Conservation (phyloP, 2,329 filamentous ascomycete species). For the Zalaria obscura region DNA sequence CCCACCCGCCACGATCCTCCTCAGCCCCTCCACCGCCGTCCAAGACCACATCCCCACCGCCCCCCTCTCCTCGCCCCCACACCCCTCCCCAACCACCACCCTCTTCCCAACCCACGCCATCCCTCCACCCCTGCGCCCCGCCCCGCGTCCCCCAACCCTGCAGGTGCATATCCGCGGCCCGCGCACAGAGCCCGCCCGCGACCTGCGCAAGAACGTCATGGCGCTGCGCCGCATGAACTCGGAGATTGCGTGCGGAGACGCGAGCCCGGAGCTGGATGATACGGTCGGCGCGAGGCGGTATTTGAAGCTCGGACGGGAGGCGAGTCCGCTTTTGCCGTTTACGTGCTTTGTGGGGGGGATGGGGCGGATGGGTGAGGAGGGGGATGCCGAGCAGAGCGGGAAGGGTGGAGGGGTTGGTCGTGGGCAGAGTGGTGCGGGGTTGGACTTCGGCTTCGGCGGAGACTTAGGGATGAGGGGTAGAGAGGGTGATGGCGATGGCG, state of each 20-base stretch:
- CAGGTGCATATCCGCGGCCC: slow-evolving; percentile 11
- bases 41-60: background rate
- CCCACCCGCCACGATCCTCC: background rate
- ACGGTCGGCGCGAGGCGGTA: slow-evolving; percentile 19
- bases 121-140: background rate
- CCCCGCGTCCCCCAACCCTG: background rate
- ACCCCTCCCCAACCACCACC: slow-evolving; percentile 3
- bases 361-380: slow-evolving; percentile 5
- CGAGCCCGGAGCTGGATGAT: slow-evolving; percentile 10
- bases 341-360: slow-evolving; percentile 4
- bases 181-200: slow-evolving; percentile 19
- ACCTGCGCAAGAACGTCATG: slow-evolving; percentile 23
- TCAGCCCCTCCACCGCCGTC: background rate
- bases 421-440: background rate
- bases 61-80: slow-evolving; percentile 3
- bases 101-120: background rate
- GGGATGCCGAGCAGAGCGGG: slow-evolving; percentile 5
- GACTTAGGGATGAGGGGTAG: background rate
- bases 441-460: background rate
- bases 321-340: slow-evolving; percentile 18
- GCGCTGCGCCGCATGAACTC: slow-evolving; percentile 30
- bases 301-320: slow-evolving; percentile 25
- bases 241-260: slow-evolving; percentile 14
- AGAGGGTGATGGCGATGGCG: background rate
- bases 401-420: background rate